These are phyloP conservation scores for Fusarium sp. DNA, from an alignment of 2,329 filamentous ascomycete genomes.

Conservation along the genomic window DNA sequence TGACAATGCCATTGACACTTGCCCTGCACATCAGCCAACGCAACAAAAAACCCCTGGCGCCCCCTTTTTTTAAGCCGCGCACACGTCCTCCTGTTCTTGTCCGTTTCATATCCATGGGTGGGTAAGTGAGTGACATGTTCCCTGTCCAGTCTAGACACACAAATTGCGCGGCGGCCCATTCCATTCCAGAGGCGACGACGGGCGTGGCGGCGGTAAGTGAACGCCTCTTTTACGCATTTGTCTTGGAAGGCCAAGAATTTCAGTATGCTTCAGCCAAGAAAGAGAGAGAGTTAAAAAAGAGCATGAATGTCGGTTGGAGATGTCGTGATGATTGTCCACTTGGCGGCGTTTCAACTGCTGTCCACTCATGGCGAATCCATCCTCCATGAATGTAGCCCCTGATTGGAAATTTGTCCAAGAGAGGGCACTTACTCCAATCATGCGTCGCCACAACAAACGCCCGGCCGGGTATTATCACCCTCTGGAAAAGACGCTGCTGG, in stretches of 20 bases:
- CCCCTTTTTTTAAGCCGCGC: slow-evolving; percentile 37
- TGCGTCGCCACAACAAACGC: not conserved
- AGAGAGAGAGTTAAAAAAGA: not conserved
- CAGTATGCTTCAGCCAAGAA: not conserved
- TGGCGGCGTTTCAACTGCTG: slow-evolving; percentile 3
- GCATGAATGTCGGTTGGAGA: not conserved
- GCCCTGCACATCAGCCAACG: not conserved
- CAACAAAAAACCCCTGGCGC: slow-evolving; percentile 12
- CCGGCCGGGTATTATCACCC: slow-evolving; percentile 3
- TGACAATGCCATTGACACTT: not conserved
- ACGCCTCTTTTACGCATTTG: not conserved
- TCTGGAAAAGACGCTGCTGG: not conserved
- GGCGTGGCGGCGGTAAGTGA: not conserved
- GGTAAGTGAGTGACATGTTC: slow-evolving; percentile 1
- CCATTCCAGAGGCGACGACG: not conserved
- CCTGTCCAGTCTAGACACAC: not conserved
- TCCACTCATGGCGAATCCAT: slow-evolving; percentile 5
- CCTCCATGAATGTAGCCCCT: slow-evolving; percentile 25
- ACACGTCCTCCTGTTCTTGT: not conserved
- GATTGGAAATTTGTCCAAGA: slow-evolving; percentile 16
- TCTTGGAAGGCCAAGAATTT: not conserved
- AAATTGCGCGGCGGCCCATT: not conserved
- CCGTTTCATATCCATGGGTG: slow-evolving; percentile 28
- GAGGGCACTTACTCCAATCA: slow-evolving; percentile 11
- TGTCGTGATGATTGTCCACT: not conserved